phyloP scores from a whole-genome alignment of 306 rosid species.

The Abrus precatorius region DNA sequence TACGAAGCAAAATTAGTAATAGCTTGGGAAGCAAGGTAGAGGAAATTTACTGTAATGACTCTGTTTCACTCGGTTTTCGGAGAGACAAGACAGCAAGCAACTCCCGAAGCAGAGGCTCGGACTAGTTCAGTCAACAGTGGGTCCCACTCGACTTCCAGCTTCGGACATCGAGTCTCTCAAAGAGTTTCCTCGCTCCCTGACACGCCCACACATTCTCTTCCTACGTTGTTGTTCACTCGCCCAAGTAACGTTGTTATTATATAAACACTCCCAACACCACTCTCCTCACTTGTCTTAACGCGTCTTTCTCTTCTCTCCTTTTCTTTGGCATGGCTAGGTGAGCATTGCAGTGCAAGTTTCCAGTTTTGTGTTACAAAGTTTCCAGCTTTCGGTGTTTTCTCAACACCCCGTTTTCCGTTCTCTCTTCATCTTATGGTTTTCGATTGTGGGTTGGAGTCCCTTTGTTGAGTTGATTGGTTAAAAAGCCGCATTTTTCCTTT shows the following conservation, averaged over 20 bases:
- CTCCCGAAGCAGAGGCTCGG: conserved; percentile 46
- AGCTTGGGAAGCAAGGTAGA: conserved; percentile 57
- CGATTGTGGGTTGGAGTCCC: conserved; percentile 1
- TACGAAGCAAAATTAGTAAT: not conserved
- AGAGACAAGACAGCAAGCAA: not conserved
- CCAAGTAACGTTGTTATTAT: not conserved
- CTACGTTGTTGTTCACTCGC: conserved; percentile 32
- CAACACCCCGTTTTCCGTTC: not conserved
- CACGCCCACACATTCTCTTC: not conserved
- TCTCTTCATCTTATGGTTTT: conserved; percentile 12
- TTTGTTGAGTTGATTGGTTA: not conserved
- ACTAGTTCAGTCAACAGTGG: conserved; percentile 36
- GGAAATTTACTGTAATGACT: not conserved
- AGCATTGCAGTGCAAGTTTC: not conserved
- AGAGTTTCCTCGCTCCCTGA: conserved; percentile 64
- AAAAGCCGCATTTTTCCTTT: not conserved
- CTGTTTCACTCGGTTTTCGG: conserved; percentile 52
- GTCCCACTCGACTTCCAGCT: conserved; percentile 25
- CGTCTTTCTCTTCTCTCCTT: conserved; percentile 20
- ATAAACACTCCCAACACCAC: conserved; percentile 9
- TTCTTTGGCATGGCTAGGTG: conserved; percentile 59
- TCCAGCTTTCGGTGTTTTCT: not conserved
- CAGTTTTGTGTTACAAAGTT: conserved; percentile 18
- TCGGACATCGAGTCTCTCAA: conserved; percentile 32
- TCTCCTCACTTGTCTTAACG: not conserved